Evolutionary conservation across 2,329 filamentous ascomycete genomes (phyloP).

Genomic region (Xylariaceae sp.): DNA sequence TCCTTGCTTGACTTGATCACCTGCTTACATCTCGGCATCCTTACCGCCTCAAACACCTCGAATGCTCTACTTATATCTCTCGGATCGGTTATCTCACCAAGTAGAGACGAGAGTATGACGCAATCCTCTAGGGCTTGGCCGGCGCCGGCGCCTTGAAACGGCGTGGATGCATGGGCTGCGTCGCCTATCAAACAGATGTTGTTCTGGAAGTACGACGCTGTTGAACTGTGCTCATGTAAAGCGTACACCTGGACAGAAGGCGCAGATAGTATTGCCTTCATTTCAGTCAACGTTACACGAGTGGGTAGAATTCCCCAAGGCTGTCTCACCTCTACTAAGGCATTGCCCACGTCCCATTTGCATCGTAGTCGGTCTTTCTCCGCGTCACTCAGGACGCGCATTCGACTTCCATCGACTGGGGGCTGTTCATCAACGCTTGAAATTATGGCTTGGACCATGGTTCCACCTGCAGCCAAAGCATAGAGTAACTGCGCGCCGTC

Average conservation of each 20-base stretch:
- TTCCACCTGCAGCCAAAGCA: not conserved
- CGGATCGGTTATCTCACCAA: not conserved
- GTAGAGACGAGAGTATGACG: slow-evolving; percentile 1
- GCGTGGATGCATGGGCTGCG: slow-evolving; percentile 4
- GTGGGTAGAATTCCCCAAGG: no score
- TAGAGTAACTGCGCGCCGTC: slow-evolving; percentile 3
- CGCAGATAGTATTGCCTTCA: not conserved
- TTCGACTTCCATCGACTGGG: no score
- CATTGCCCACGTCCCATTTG: no score
- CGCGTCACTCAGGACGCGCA: no score
- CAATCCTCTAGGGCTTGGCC: slow-evolving; percentile 3
- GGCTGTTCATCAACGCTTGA: no score
- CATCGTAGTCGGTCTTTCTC: no score
- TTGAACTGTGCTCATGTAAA: slow-evolving; percentile 1
- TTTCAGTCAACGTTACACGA: not conserved
- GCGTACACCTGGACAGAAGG: not conserved
- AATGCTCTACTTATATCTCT: slow-evolving; percentile 1
- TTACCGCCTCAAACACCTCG: not conserved
- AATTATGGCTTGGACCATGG: no score
- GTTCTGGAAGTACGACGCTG: not conserved
- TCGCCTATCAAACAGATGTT: slow-evolving; percentile 3
- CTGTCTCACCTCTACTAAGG: no score
- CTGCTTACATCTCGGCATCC: slow-evolving; percentile 1
- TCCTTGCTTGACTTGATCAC: slow-evolving; percentile 2
- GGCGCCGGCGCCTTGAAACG: slow-evolving; percentile 3